phyloP scores from a whole-genome alignment of 2,329 filamentous ascomycete species.

The Acrocalymma vagum region DNA sequence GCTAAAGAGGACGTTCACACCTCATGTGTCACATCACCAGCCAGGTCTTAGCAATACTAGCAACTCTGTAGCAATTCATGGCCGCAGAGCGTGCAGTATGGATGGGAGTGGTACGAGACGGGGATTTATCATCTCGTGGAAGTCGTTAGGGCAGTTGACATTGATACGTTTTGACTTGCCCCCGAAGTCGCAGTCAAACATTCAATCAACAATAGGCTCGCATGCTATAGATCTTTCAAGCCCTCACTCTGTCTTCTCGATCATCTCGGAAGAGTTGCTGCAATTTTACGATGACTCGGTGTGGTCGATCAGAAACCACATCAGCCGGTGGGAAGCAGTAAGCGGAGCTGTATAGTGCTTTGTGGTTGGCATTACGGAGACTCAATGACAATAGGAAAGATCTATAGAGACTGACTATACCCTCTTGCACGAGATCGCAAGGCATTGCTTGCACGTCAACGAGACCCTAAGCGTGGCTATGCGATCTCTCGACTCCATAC shows the following conservation, averaged over 20 bases:
- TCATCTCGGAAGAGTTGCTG: conserved; percentile 15
- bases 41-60: background rate
- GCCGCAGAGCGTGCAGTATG: conserved; percentile 8
- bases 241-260: conserved; percentile 14
- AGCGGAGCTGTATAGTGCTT: conserved; percentile 4
- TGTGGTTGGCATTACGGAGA: conserved; percentile 1
- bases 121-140: conserved; percentile 18
- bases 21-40: conserved; percentile 10
- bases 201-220: conserved; percentile 9
- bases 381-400: conserved; percentile 11
- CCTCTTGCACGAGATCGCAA: conserved; percentile 22
- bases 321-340: conserved; percentile 24
- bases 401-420: conserved; percentile 19
- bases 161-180: conserved; percentile 20
- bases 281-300: conserved; percentile 23
- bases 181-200: conserved; percentile 8
- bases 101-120: conserved; percentile 24
- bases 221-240: conserved; percentile 4
- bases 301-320: conserved; percentile 23
- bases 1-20: conserved; percentile 18
- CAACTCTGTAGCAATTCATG: conserved; percentile 9
- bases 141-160: conserved; percentile 1
- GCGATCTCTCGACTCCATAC: conserved; percentile 16
- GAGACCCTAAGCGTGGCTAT: conserved; percentile 21
- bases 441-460: conserved; percentile 22